Evolutionary conservation across 2,329 filamentous ascomycete species (phyloP), one percentile per base, ranked within the genome.

Genomic region (Arthroderma sp.): DNA sequence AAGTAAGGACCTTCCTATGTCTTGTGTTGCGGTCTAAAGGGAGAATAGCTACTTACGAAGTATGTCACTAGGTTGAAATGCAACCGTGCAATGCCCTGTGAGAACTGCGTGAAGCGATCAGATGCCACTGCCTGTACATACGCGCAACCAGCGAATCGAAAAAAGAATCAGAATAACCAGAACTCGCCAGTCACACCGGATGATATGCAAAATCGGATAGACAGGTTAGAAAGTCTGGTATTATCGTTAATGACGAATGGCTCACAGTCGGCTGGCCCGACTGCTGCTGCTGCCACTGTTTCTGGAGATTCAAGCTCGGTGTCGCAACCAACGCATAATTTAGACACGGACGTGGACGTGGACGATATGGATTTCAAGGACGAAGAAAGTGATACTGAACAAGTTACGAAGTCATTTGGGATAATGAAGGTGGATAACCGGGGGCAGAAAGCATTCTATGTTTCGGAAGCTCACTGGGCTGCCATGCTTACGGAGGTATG

Each of bases 121-220:
- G 85, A 88, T 63, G 80, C 82, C 9, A 67, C 74, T 45, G 83
- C 85, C 46, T 96, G 89, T 68, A 83, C 82, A 52, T 96, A 95
- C 69, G 87, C 86, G 39, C 68, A 74, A 54, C 77, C 85, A 54
- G 89, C 85, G 65, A 93, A 85, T 42, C 77, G 85, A 54, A 91
- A 85, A 65, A 93, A 85, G 72, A 80, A 64, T 46, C 55, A 56
- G 6, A 38, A 38, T 28, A 72, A 70, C 57, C 76, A 81, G 63
- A 75, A 67, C 44, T 53, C 67, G 42, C 66, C 77, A 66, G 72
- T 74, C 46, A 72, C 75, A 54, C 86, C 89, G 41, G 88, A 94
- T 73, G 89, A 95, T 65, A 95, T 96, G 89, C 89, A 96, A 69
- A 94, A 93, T 60, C 83, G 91, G 61, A 96, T 96, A 67, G 88